Conservation (phyloP, 2,329 filamentous ascomycete genomes). For the Thielaviopsis musarum region DNA sequence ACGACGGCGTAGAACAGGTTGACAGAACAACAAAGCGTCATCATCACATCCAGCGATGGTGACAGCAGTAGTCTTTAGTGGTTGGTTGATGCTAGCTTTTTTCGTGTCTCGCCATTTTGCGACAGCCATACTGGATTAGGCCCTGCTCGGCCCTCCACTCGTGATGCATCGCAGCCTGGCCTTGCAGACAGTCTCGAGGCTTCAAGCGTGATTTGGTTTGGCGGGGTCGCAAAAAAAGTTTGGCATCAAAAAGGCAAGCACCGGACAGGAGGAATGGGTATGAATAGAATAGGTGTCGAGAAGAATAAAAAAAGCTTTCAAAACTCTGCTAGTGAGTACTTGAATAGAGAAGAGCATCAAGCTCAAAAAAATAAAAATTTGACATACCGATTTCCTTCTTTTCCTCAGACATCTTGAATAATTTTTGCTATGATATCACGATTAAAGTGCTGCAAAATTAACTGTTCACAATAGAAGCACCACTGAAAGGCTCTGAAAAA, state of each 20-base stretch:
- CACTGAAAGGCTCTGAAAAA: slow-evolving; percentile 11
- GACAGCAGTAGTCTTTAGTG: not conserved
- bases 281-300: not conserved
- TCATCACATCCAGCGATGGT: not conserved
- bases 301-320: not conserved
- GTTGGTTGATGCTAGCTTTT: not conserved
- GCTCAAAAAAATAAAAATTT: not conserved
- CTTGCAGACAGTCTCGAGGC: not conserved
- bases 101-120: not conserved
- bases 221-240: slow-evolving; percentile 5
- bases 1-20: not conserved
- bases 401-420: slow-evolving; percentile 26
- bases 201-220: not conserved
- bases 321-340: not conserved
- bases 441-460: slow-evolving; percentile 9
- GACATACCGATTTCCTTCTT: slow-evolving; percentile 28
- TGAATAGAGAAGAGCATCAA: not conserved
- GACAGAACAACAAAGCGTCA: not conserved
- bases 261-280: not conserved
- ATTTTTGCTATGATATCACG: slow-evolving; percentile 8
- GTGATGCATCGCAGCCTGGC: not conserved
- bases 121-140: not conserved
- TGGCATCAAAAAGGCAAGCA: not conserved
- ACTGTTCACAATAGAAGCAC: slow-evolving; percentile 11
- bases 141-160: not conserved